These are phyloP conservation scores for Didymella glomerata DNA, from an alignment of 2,329 filamentous ascomycete species.

Conservation along the genomic window DNA sequence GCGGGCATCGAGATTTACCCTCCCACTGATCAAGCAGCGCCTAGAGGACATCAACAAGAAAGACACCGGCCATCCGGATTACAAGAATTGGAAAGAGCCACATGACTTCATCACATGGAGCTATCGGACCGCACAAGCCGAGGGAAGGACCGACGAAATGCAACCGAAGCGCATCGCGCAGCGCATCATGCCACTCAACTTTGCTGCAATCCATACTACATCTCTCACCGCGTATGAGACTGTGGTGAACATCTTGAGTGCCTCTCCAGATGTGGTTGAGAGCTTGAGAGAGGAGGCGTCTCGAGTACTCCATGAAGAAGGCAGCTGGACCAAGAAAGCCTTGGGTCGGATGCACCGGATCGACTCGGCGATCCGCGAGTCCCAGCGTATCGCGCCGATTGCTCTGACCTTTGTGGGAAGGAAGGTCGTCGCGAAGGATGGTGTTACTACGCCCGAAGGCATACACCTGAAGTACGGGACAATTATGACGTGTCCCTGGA, in stretches of 20 bases:
- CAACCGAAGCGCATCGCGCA: conserved; percentile 60
- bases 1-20: conserved; percentile 52
- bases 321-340: conserved; percentile 58
- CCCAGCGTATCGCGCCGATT: conserved; percentile 60
- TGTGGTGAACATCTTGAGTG: conserved; percentile 18
- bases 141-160: conserved; percentile 56
- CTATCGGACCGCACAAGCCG: conserved; percentile 60
- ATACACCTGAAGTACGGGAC: neutral
- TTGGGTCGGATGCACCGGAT: conserved; percentile 57
- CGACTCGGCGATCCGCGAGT: conserved; percentile 64
- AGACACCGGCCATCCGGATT: conserved; percentile 52
- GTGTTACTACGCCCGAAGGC: conserved; percentile 39
- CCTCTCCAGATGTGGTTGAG: neutral
- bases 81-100: conserved; percentile 55
- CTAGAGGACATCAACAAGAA: conserved; percentile 58
- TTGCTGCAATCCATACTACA: conserved; percentile 68
- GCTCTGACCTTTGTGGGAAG: conserved; percentile 58
- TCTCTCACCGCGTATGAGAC: conserved; percentile 60
- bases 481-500: neutral
- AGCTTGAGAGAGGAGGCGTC: conserved; percentile 57
- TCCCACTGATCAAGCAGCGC: conserved; percentile 61
- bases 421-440: conserved; percentile 67
- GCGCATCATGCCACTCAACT: conserved; percentile 64
- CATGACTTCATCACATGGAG: conserved; percentile 68
- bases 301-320: conserved; percentile 46